Conservation (phyloP, 345 rosid genomes). For the Euclidium syriacum region DNA sequence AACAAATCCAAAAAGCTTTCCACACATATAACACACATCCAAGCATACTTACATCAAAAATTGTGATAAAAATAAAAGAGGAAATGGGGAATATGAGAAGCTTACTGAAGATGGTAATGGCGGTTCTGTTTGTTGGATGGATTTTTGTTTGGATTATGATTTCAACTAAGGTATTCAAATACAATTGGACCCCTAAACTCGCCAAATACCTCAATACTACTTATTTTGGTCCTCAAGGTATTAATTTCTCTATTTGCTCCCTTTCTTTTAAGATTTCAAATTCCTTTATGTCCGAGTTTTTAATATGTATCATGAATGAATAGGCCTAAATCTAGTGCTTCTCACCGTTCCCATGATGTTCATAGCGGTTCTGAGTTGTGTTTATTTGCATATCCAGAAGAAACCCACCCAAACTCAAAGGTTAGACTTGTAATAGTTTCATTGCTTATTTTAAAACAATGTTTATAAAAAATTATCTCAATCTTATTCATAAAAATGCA, state of each 20-base stretch:
- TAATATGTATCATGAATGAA: not conserved
- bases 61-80: not conserved
- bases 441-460: not conserved
- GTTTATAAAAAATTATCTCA: not conserved
- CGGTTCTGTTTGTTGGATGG: slow-evolving; percentile 46
- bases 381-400: slow-evolving; percentile 52
- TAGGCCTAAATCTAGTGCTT: slow-evolving; percentile 59
- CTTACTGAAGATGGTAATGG: slow-evolving; percentile 26
- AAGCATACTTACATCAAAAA: not conserved
- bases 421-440: not conserved
- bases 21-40: not conserved
- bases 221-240: slow-evolving; percentile 56
- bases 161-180: slow-evolving; percentile 41
- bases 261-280: not conserved
- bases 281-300: not conserved
- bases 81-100: slow-evolving; percentile 14
- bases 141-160: slow-evolving; percentile 47
- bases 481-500: not conserved
- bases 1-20: not conserved
- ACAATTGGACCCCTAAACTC: slow-evolving; percentile 42
- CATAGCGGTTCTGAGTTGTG: slow-evolving; percentile 51
- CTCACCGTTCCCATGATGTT: slow-evolving; percentile 58
- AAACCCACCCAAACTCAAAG: slow-evolving; percentile 20
- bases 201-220: slow-evolving; percentile 38
- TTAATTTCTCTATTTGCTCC: not conserved